These are phyloP conservation scores for Mortierella sp. DNA, from an alignment of 371 early-diverging fungal genomes.

Conservation along the genomic window DNA sequence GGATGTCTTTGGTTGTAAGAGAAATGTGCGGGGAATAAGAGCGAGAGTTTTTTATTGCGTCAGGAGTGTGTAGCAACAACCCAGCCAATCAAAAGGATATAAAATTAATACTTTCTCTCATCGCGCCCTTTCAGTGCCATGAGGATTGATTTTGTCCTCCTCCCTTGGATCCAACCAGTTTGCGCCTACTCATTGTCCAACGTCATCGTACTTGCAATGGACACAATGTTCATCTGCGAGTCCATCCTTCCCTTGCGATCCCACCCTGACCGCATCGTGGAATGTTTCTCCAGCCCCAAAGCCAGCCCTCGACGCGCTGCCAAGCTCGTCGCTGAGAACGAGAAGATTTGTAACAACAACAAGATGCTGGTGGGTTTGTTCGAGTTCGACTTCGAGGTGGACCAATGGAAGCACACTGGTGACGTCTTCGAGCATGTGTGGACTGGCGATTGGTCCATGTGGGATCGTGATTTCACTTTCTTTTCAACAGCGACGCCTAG, in stretches of 20 bases:
- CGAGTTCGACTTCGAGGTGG: background rate
- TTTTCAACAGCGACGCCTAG: constrained; percentile 1
- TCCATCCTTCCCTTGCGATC: background rate
- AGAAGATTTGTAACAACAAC: background rate
- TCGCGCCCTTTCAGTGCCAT: no score
- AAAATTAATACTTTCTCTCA: no score
- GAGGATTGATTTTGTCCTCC: no score
- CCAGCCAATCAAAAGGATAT: no score
- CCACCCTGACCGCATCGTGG: background rate
- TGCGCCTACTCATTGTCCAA: no score
- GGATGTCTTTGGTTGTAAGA: no score
- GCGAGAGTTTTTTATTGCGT: no score
- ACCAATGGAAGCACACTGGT: constrained; percentile 17
- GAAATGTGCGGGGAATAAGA: no score
- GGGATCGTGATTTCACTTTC: constrained; percentile 1
- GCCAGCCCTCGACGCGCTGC: background rate
- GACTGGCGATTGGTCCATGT: constrained; percentile 5
- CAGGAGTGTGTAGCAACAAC: no score
- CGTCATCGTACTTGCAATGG: no score
- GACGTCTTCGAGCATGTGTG: constrained; percentile 13
- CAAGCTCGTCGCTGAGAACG: constrained; percentile 7
- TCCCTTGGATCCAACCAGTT: no score
- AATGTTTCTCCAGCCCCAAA: constrained; percentile 15
- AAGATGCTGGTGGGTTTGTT: constrained; percentile 9
- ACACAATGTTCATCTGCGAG: background rate